Base-by-base conservation (phyloP, 2,329 filamentous ascomycete genomes). In the Shiraia bambusicola region DNA sequence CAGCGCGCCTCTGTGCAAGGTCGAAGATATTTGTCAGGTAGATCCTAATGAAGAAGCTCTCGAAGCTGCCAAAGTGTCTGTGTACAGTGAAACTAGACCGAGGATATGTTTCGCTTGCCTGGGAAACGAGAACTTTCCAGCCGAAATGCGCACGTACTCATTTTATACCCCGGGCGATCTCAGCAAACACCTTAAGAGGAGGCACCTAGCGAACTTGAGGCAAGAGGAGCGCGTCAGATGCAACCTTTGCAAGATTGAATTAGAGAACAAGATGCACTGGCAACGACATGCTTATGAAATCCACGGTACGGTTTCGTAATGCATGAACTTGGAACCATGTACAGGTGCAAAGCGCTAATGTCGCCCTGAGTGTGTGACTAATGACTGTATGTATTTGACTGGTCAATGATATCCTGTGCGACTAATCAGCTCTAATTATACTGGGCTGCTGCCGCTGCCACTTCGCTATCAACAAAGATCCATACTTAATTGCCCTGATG, bases 21-120 rank as follows among this genome's bases (percentile, higher is more conserved):
- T n/a, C n/a, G n/a, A n/a, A n/a, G n/a, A n/a, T n/a, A n/a, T n/a
- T n/a, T 15, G 14, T 24, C 8, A 31, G 28, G 13, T 27, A 17
- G 27, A 39, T 12, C 12, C 15, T 11, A 12, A 39, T 14, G 14
- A 27, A 39, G n/a, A 47, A 29, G 34, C 19, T 16, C 31, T 50
- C 19, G 47, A 47, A 50, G 44, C 36, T 47, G 40, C 37, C 39
- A n/a, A n/a, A n/a, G n/a, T n/a, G n/a, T n/a, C n/a, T n/a, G n/a
- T n/a, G n/a, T n/a, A n/a, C n/a, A n/a, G 34, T 25, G 40, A 47
- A 26, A 42, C 17, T 17, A 50, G 47, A 32, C 44, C 37, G 19
- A 47, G 9, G 35, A 40, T 41, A 45, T 50, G 34, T 41, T 50
- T 47, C 33, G 25, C 38, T 28, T 50, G 39, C 29, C 28, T 30